Evolutionary conservation across 169 alveolate genomes (phyloP).

Genomic region (Plasmodium falciparum): DNA sequence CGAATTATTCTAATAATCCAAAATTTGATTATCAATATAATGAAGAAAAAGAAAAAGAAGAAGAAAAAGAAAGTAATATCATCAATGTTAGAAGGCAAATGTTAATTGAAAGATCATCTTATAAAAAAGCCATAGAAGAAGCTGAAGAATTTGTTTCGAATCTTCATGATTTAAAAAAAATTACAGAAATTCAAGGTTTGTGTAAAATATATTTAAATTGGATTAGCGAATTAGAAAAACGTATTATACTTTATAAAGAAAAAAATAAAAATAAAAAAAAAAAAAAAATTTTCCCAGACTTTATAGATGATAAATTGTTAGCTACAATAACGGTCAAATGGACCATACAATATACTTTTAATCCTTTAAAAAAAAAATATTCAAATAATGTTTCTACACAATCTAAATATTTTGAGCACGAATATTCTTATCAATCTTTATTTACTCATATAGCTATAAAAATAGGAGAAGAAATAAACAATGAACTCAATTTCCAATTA

Average conservation of each 20-base stretch:
- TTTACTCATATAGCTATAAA: constrained; percentile 83
- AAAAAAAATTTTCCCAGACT: constrained; percentile 45
- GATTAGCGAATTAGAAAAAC: constrained; percentile 65
- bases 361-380: constrained; percentile 81
- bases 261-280: constrained; percentile 76
- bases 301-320: constrained; percentile 33
- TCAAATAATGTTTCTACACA: constrained; percentile 77
- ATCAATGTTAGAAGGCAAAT: constrained; percentile 81
- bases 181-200: constrained; percentile 69
- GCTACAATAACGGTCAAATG: constrained; percentile 80
- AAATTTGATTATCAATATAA: too few species aligned
- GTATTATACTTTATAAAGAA: constrained; percentile 43
- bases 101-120: constrained; percentile 78
- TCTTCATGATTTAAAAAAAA: constrained; percentile 54
- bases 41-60: neutral
- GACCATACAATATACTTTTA: constrained; percentile 82
- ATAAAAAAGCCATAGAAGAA: constrained; percentile 72
- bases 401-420: constrained; percentile 76
- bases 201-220: constrained; percentile 69
- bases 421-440: constrained; percentile 80
- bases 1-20: neutral
- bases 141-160: constrained; percentile 76
- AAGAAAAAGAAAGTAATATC: neutral
- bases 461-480: constrained; percentile 85
- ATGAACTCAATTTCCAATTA: constrained; percentile 63